Evolutionary conservation across 1,139 yeast genomes (phyloP).

Genomic region (Magnusiomyces paraingens): DNA sequence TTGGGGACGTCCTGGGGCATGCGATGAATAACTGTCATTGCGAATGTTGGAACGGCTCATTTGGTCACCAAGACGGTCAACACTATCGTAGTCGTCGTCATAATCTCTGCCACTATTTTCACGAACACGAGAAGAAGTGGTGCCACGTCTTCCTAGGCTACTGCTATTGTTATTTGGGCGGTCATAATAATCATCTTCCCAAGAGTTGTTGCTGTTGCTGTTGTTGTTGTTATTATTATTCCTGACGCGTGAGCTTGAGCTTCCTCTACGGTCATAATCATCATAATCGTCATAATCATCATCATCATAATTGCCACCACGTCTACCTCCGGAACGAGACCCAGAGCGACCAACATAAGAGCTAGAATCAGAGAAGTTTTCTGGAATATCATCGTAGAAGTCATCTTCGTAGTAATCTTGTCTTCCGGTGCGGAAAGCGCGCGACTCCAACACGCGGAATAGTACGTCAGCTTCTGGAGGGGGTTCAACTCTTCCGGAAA

Average conservation of each 20-base stretch:
- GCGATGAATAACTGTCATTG: constrained; percentile 12
- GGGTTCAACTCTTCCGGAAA: constrained; percentile 79
- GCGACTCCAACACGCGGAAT: constrained; percentile 76
- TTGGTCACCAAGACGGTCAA: constrained; percentile 33
- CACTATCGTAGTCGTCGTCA: constrained; percentile 70
- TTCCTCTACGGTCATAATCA: constrained; percentile 18
- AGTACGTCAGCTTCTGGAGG: constrained; percentile 92
- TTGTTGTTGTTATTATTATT: constrained; percentile 20
- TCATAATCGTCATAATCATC: constrained; percentile 31
- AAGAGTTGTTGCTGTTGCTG: constrained; percentile 10
- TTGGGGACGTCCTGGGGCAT: constrained; percentile 36
- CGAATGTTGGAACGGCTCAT: constrained; percentile 31
- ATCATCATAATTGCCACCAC: constrained; percentile 30
- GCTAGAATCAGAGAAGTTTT: constrained; percentile 31
- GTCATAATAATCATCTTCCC: constrained; percentile 15
- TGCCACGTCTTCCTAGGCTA: constrained; percentile 10
- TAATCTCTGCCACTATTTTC: constrained; percentile 32
- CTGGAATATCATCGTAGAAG: constrained; percentile 70
- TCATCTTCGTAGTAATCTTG: constrained; percentile 55
- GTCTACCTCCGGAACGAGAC: constrained; percentile 18
- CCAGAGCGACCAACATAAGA: constrained; percentile 17
- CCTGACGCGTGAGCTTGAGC: constrained; percentile 23
- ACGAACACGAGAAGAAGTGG: constrained; percentile 8
- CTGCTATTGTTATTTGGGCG: background rate
- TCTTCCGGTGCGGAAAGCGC: constrained; percentile 54